Conservation (phyloP, 208 protist species). For the Leishmania amazonensis region DNA sequence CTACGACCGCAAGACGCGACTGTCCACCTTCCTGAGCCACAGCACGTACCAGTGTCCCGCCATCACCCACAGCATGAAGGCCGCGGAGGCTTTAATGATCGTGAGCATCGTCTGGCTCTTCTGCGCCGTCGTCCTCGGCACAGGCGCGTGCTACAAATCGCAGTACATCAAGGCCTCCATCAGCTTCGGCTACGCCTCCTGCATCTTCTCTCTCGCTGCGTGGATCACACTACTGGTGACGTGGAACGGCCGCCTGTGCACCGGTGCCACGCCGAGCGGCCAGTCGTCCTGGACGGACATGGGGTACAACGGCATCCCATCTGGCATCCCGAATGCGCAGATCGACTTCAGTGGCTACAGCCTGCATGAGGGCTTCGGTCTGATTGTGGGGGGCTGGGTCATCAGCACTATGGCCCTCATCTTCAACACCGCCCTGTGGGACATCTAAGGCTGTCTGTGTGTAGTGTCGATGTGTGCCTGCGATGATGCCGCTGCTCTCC, state of each 20-base stretch:
- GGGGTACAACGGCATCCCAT: constrained; percentile 57
- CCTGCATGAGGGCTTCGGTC: constrained; percentile 36
- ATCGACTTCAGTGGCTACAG: constrained; percentile 45
- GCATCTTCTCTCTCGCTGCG: constrained; percentile 37
- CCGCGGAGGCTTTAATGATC: constrained; percentile 46
- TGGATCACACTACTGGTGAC: constrained; percentile 41
- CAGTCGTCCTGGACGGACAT: constrained; percentile 39
- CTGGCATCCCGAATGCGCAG: constrained; percentile 36
- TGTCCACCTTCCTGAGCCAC: constrained; percentile 47
- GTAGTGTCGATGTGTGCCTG: not conserved
- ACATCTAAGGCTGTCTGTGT: not conserved
- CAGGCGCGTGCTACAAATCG: constrained; percentile 35
- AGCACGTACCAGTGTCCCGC: constrained; percentile 43
- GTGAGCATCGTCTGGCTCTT: constrained; percentile 51
- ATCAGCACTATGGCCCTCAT: constrained; percentile 32
- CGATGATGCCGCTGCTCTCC: not conserved
- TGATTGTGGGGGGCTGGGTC: constrained; percentile 37
- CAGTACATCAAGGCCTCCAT: constrained; percentile 14
- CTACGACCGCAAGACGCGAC: constrained; percentile 34
- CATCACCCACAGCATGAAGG: constrained; percentile 54
- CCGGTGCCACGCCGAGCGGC: constrained; percentile 22
- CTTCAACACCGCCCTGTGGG: constrained; percentile 35
- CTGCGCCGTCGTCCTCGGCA: constrained; percentile 36
- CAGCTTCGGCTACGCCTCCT: constrained; percentile 30
- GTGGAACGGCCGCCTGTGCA: constrained; percentile 34